These are phyloP conservation scores for Xenoacremonium recifei DNA, from an alignment of 2,329 filamentous ascomycete species.

Conservation along the genomic window DNA sequence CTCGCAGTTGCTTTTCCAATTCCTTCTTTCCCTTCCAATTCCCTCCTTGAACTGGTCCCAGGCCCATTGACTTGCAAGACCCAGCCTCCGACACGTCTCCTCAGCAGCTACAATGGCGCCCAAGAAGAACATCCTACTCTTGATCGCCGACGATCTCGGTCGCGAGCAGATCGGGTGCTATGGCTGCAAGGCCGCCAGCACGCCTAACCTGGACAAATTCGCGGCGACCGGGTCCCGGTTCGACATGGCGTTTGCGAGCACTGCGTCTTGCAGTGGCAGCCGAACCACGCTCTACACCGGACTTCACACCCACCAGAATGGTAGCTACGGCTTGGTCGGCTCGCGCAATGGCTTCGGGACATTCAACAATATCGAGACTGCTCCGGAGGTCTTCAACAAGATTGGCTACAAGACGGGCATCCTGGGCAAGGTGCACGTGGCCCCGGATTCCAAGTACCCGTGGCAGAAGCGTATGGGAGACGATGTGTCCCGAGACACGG, in stretches of 20 bases:
- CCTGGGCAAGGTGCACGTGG: constrained; percentile 49
- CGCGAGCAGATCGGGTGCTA: constrained; percentile 12
- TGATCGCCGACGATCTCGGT: constrained; percentile 8
- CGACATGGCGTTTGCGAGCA: constrained; percentile 35
- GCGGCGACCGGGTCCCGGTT: constrained; percentile 12
- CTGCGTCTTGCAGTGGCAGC: constrained; percentile 47
- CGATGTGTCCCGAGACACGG: constrained; percentile 43
- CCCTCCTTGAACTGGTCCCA: no score
- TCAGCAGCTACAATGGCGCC: constrained; percentile 7
- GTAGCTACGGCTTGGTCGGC: constrained; percentile 40
- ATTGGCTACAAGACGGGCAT: constrained; percentile 45
- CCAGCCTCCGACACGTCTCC: no score
- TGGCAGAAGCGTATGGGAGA: constrained; percentile 41
- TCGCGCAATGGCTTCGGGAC: constrained; percentile 42
- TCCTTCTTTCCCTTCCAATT: no score
- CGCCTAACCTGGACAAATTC: constrained; percentile 10
- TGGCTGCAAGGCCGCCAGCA: constrained; percentile 11
- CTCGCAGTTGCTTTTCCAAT: background rate
- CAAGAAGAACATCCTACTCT: constrained; percentile 11
- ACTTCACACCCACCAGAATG: constrained; percentile 47
- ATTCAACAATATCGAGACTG: constrained; percentile 41
- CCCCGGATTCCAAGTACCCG: constrained; percentile 28
- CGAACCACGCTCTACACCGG: constrained; percentile 48
- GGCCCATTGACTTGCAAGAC: no score
- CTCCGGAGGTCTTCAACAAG: constrained; percentile 36